Evolutionary conservation across 345 rosid species (phyloP), one percentile per base, ranked within the genome.

Genomic region (Citrus hindsii): DNA sequence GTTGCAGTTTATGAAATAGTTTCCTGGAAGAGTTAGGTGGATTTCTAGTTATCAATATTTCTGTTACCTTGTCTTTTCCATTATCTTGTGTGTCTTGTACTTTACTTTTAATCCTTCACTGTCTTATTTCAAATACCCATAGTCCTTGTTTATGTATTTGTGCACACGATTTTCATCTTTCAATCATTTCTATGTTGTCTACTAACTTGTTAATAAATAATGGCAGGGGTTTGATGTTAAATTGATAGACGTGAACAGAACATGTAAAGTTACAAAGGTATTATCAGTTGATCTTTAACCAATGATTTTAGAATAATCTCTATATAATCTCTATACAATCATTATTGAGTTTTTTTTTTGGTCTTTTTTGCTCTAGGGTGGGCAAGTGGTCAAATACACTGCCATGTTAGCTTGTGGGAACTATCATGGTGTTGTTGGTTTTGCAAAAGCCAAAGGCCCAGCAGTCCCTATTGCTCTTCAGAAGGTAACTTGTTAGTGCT

Each of bases 261-360:
- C 97, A 74, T 89, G 94, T 59, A 93, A 93, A 87, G 97, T 92
- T 79, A 94, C 98, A 37, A 94, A 96, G 99, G 97, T 96, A 89
- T 76, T 38, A 37, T 71, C 51, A 18, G 42, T 78, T 38, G 30
- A 16, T 66, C 62, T 7, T 42, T 78, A 42, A 21, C 72, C 69
- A 77, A 63, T 76, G 22, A 58, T 38, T 25, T 65, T 69, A 28
- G 59, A 68, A 22, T 71, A 42, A 21, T 69, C 40, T 81, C 22
- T 56, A 14, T 55, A 22, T 70, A 42, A 16, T 69, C 40, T 81
- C 22, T 56, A 14, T 55, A 40, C 48, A 62, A 55, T 62, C 61
- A 62, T 58, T 62, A 21, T 74, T 69, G 81, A 67, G n/a, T 30
- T 71, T 83, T 33, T 33, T 33, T 35, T 35, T 35, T 35, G 61